Conservation (phyloP, 208 protist genomes). For the Acanthamoeba royreba region DNA sequence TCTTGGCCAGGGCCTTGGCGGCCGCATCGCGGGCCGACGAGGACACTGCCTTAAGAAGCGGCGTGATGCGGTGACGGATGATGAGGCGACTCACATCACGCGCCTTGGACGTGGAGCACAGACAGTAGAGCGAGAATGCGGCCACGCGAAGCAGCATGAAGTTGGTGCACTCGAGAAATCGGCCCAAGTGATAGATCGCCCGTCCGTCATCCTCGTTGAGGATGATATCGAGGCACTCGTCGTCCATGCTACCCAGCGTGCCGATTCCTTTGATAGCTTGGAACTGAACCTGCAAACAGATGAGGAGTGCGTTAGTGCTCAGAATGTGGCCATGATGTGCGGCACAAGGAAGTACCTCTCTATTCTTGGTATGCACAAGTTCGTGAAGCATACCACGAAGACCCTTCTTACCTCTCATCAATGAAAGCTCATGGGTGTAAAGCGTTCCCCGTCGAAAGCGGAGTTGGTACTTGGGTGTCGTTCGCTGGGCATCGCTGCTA, state of each 20-base stretch:
- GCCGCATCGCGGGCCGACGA: background rate
- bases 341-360: background rate
- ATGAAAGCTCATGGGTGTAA: background rate
- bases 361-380: constrained; percentile 3
- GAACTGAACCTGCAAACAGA: background rate
- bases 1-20: constrained; percentile 19
- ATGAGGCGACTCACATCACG: constrained; percentile 1
- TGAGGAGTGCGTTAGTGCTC: background rate
- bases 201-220: background rate
- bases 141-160: constrained; percentile 26
- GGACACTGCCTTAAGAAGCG: background rate
- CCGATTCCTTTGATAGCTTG: constrained; percentile 2
- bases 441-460: background rate
- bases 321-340: background rate
- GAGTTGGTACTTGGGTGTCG: background rate
- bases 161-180: constrained; percentile 14
- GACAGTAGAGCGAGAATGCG: constrained; percentile 6
- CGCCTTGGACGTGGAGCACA: background rate
- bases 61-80: background rate
- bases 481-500: no score
- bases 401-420: background rate
- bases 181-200: background rate
- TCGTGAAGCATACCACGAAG: constrained; percentile 18
- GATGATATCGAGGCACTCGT: background rate
- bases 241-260: constrained; percentile 5